A percentile compares a stretch with the other conserved stretches of the same genome.
These are phyloP conservation scores for Agroathelia rolfsii DNA, from an alignment of 1,284 basidiomycete genomes.

Conservation along the genomic window DNA sequence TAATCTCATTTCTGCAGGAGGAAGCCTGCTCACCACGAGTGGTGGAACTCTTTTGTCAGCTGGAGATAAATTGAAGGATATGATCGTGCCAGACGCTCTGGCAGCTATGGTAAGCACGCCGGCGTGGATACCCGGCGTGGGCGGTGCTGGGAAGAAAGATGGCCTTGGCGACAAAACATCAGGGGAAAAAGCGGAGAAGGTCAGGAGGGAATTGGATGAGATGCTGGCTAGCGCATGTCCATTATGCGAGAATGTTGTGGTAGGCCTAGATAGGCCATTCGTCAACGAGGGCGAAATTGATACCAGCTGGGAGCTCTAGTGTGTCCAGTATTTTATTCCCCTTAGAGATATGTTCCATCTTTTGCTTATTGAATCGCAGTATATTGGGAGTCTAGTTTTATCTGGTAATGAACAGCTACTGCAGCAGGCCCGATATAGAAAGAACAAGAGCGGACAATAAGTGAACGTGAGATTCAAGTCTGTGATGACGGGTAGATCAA, in stretches of 20 bases:
- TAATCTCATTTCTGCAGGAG: too few species aligned
- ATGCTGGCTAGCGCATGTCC: constrained; percentile 82
- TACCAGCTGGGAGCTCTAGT: constrained; percentile 70
- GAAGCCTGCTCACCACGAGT: too few species aligned
- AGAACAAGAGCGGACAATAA: constrained; percentile 2
- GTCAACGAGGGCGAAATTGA: constrained; percentile 74
- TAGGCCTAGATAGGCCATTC: constrained; percentile 80
- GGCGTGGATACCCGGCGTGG: constrained; percentile 58
- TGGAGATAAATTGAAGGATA: constrained; percentile 79
- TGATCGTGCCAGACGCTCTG: constrained; percentile 88
- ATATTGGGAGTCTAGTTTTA: too few species aligned
- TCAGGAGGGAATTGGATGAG: constrained; percentile 78
- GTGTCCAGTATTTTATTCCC: neutral
- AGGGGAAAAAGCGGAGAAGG: constrained; percentile 53
- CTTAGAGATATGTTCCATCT: too few species aligned
- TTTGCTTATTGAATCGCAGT: too few species aligned
- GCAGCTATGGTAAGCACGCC: constrained; percentile 61
- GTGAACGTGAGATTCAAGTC: constrained; percentile 3
- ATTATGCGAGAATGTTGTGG: constrained; percentile 82
- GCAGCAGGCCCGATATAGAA: neutral
- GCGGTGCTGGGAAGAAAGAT: constrained; percentile 31
- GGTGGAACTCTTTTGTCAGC: constrained; percentile 81
- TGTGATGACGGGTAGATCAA: constrained; percentile 22
- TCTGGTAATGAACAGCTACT: constrained; percentile 2
- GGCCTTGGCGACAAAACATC: constrained; percentile 43